These are phyloP conservation scores for Solanum commersonii DNA, from an alignment of 257 asterid genomes.

Conservation along the genomic window DNA sequence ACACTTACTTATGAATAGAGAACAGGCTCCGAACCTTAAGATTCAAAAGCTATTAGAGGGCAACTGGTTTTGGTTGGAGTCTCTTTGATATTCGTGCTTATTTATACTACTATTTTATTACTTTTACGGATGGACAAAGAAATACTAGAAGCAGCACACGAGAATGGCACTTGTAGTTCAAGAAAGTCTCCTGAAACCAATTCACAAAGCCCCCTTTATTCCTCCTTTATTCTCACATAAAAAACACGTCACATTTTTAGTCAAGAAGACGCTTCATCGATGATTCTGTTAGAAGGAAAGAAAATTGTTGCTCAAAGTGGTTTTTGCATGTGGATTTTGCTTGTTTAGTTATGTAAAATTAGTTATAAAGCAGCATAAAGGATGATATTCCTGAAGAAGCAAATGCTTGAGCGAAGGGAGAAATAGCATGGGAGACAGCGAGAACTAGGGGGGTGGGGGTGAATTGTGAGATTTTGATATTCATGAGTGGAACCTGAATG, in stretches of 20 bases:
- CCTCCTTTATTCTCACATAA: background rate
- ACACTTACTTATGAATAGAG: background rate
- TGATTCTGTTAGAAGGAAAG: background rate
- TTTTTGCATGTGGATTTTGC: background rate
- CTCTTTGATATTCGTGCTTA: background rate
- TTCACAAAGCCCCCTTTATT: background rate
- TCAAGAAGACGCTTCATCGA: background rate
- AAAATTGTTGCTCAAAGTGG: background rate
- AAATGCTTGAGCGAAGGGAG: background rate
- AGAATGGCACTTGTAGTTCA: background rate
- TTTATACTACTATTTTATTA: background rate
- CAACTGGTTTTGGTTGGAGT: background rate
- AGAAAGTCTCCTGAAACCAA: background rate
- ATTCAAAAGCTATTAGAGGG: background rate
- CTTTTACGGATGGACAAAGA: background rate
- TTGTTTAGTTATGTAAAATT: background rate
- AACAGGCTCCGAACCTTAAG: background rate
- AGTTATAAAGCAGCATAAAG: background rate
- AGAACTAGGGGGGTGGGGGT: background rate
- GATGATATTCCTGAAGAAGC: background rate
- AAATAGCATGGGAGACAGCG: background rate
- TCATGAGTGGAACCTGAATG: background rate
- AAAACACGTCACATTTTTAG: background rate
- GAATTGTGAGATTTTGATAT: background rate
- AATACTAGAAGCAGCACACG: background rate